Evolutionary conservation across 1,139 yeast genomes (phyloP).

Genomic region (Protomyces arabidopsidicola): DNA sequence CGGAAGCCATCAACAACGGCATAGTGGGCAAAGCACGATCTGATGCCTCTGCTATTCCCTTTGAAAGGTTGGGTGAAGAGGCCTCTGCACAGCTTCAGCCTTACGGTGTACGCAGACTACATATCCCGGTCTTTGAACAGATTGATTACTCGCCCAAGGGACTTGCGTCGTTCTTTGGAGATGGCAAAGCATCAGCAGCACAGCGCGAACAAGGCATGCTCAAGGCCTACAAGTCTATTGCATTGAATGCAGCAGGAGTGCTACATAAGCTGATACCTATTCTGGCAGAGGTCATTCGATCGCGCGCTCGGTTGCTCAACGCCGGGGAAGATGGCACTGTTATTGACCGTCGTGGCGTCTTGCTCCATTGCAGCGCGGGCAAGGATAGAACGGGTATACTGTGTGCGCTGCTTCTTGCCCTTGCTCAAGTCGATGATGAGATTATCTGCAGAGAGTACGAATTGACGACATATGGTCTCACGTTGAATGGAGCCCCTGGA

Average conservation of each 20-base stretch:
- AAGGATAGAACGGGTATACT: constrained; percentile 80
- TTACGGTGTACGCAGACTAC: constrained; percentile 40
- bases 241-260: constrained; percentile 16
- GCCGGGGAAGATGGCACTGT: background rate
- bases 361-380: constrained; percentile 49
- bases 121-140: constrained; percentile 57
- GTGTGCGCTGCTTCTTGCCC: constrained; percentile 59
- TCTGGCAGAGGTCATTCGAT: background rate
- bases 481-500: background rate
- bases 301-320: background rate
- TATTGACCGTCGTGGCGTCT: background rate
- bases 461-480: constrained; percentile 62
- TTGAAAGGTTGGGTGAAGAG: background rate
- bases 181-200: constrained; percentile 33
- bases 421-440: constrained; percentile 62
- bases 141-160: constrained; percentile 63
- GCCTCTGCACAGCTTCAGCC: background rate
- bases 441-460: constrained; percentile 70
- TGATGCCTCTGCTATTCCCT: background rate
- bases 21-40: constrained; percentile 37
- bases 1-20: constrained; percentile 56
- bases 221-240: constrained; percentile 48
- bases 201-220: constrained; percentile 59
- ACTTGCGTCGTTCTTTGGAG: constrained; percentile 52
- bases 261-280: constrained; percentile 2